Base-by-base conservation (phyloP, 495 filamentous ascomycete genomes). In the Letharia lupina region DNA sequence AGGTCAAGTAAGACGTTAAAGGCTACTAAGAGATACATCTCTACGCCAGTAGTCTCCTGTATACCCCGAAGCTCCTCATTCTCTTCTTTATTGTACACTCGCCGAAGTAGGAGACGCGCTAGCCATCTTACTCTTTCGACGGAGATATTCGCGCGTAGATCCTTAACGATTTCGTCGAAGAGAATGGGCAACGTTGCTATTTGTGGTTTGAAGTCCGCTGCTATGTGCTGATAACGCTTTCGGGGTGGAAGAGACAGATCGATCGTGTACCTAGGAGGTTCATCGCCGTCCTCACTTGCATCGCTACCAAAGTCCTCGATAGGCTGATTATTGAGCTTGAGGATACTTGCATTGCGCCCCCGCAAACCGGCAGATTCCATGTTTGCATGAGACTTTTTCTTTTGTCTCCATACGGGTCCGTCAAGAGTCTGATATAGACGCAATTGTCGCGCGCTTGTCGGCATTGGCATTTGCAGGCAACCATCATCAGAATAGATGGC, bases 1-100 rank as follows among this genome's bases (percentile, higher is more conserved):
- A 82, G 71, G 73, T 89, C 87, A 6, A 89, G 79, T 8, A 87
- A 72, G 15, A 84, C 81, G 68, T 89, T 89, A 61, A 87, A 76
- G 10, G 80, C 81, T 2, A 89, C 79, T 4, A 89, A 74, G 9
- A 89, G 72, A 70, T 84, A 84, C 73, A 89, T 73, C 15, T 79
- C 75, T 35, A 89, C 77, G 0, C 81, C 84, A 10, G 80, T 80
- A 13, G 72, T 75, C 15, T 74, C 73, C 31, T 76, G 75, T 63
- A 89, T 87, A 2, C 86, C 85, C 13, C 75, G 77, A 37, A 89
- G 74, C 70, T 89, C 87, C 58, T 80, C 76, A 0, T 81, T 86
- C 70, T 89, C 84, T 64, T 89, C 86, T 12, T 72, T 41, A 10
- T 74, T 77, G 70, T 83, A 79, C 0, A 89, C 70, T 20, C 77